These are phyloP conservation scores for Colletotrichum trifolii DNA, from an alignment of 2,329 filamentous ascomycete genomes.

Conservation along the genomic window DNA sequence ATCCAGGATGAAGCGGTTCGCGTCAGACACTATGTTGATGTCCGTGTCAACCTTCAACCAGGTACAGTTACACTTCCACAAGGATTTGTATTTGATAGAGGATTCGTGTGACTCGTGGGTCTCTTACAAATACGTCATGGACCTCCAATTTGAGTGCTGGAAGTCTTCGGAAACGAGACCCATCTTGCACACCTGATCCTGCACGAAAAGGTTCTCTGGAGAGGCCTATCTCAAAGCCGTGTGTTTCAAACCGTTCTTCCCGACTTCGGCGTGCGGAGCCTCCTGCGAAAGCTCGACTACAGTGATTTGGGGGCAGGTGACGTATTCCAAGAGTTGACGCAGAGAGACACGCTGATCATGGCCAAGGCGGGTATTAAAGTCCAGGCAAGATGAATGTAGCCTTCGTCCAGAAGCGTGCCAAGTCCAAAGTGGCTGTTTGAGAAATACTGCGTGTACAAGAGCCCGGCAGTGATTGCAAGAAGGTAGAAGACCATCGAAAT, in stretches of 20 bases:
- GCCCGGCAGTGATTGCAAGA: neutral
- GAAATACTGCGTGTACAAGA: neutral
- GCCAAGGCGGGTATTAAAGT: slow-evolving; percentile 1
- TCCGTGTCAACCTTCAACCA: neutral
- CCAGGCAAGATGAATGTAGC: slow-evolving; percentile 7
- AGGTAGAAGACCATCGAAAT: neutral
- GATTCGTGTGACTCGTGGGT: neutral
- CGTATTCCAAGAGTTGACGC: neutral
- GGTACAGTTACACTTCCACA: neutral
- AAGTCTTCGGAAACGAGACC: neutral
- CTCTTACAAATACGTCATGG: neutral
- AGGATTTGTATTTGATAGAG: neutral
- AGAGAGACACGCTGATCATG: slow-evolving; percentile 7
- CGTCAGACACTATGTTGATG: neutral
- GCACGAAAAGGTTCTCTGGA: neutral
- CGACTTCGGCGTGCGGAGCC: neutral
- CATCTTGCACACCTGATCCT: neutral
- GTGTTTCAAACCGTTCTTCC: too few relatives aligned
- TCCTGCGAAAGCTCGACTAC: neutral
- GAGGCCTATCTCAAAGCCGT: neutral
- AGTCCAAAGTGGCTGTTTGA: slow-evolving; percentile 1
- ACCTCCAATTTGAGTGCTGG: neutral
- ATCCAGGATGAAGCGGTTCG: neutral
- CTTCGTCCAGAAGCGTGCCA: neutral
- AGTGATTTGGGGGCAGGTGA: neutral